These are phyloP conservation scores for Helotiales sp. DNA, from an alignment of 2,329 filamentous ascomycete species.

Conservation along the genomic window DNA sequence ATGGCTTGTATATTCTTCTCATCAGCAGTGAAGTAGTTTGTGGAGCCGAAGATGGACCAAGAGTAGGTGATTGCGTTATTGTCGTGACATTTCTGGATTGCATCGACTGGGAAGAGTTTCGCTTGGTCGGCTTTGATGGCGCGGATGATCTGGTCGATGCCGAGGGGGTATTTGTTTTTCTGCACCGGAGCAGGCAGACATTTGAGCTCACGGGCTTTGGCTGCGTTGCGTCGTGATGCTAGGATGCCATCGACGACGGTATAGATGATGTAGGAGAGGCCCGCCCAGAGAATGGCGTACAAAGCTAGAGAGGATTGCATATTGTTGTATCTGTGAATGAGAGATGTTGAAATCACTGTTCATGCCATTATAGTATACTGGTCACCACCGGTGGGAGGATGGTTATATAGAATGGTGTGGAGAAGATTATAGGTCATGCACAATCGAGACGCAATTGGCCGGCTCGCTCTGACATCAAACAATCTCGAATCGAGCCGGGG, in stretches of 20 bases:
- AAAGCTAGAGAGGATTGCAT: conserved; percentile 5
- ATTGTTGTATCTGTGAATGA: neutral
- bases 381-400: neutral
- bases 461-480: too few relatives aligned
- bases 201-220: conserved; percentile 26
- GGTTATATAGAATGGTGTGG: neutral
- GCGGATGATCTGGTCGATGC: conserved; percentile 29
- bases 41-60: conserved; percentile 24
- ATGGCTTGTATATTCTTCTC: conserved; percentile 55
- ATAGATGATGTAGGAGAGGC: conserved; percentile 23
- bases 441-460: too few relatives aligned
- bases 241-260: conserved; percentile 14
- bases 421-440: too few relatives aligned
- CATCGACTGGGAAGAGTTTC: conserved; percentile 27
- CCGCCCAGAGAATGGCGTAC: neutral
- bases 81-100: conserved; percentile 36
- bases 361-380: neutral
- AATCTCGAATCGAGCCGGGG: too few relatives aligned
- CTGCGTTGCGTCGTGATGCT: conserved; percentile 19
- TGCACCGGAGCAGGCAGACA: conserved; percentile 27
- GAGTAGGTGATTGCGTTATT: conserved; percentile 32
- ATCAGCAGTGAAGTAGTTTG: conserved; percentile 28
- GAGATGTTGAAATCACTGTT: neutral
- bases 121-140: conserved; percentile 25
- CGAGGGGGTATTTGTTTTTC: conserved; percentile 27